Base-by-base conservation (phyloP, 352 stramenopile species). In the Globisporangium spinosum region DNA sequence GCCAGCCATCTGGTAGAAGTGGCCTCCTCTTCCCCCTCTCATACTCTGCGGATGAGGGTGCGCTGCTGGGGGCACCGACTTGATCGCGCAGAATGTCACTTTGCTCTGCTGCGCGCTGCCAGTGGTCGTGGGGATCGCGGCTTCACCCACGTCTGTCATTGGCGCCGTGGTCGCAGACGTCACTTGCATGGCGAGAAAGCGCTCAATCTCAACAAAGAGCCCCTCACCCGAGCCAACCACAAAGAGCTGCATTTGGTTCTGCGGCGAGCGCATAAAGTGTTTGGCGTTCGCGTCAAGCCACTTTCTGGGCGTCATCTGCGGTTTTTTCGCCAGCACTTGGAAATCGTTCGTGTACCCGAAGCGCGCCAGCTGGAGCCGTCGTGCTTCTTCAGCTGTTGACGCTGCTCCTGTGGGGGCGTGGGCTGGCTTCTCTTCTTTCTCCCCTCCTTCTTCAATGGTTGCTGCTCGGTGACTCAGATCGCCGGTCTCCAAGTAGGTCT, bases 241-340 rank as follows among this genome's bases (percentile, higher is more conserved):
- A 63, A 94, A 94, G 13, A 94, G 70, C 73, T 94, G 85, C 65
- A 90, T 83, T 70, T 89, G 74, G 64, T 87, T 91, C 56, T 89
- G 77, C 0, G 76, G 69, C 3, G 80, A 86, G 27, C 76, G 75
- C 43, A 70, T 67, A 35, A 92, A 92, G 56, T 80, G 70, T 51
- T 62, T 51, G 20, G 35, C 35, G 12, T 80, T 77, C 5, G 49
- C 68, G 3, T 84, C 32, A 3, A 93, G 68, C 85, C 85, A 93
- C 49, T 85, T 70, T 12, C 38, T 53, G 0, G 85, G 83, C 7
- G 63, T 70, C 71, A 72, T 78, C 38, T 79, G 68, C 4, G 77
- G 58, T 3, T 71, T 78, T n/a, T 85, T 82, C 0, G 77, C 85
- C 22, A 93, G 74, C 51, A 72, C 49, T 17, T 76, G 73, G 49